Percentiles rank a stretch among this genome's conserved stretches.
Evolutionary conservation across 2,329 filamentous ascomycete genomes (phyloP).

Genomic region (Parastagonospora avenae): DNA sequence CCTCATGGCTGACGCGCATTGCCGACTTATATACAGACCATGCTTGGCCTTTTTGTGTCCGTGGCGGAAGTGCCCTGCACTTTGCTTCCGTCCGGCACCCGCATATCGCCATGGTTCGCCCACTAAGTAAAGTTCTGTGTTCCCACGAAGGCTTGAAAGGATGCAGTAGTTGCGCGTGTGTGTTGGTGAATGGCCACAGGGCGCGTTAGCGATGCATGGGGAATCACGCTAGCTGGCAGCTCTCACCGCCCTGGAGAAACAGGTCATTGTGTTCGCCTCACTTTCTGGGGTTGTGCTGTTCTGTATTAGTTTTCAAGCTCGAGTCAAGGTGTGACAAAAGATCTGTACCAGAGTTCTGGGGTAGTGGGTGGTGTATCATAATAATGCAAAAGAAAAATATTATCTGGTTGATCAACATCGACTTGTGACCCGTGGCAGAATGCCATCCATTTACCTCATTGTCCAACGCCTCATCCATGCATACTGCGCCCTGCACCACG

Average conservation of each 20-base stretch:
- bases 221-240: constrained; percentile 8
- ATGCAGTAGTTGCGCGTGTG: constrained; percentile 24
- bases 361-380: constrained; percentile 7
- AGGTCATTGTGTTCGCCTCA: constrained; percentile 18
- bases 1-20: neutral
- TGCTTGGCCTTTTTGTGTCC: neutral
- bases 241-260: constrained; percentile 8
- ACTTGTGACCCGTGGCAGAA: constrained; percentile 2
- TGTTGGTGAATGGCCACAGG: constrained; percentile 20
- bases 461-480: constrained; percentile 32
- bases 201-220: constrained; percentile 7
- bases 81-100: constrained; percentile 6
- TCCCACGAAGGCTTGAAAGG: constrained; percentile 10
- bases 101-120: constrained; percentile 7
- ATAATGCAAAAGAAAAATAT: neutral
- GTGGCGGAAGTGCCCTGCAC: neutral
- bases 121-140: constrained; percentile 6
- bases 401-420: neutral
- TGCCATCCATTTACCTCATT: constrained; percentile 10
- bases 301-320: neutral
- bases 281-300: constrained; percentile 7
- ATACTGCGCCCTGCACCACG: constrained; percentile 31
- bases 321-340: neutral
- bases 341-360: neutral
- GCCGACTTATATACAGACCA: neutral